Percentiles rank a stretch among this genome's conserved stretches.
phyloP scores from a whole-genome alignment of 257 asterid genomes.

The Capsicum baccatum region DNA sequence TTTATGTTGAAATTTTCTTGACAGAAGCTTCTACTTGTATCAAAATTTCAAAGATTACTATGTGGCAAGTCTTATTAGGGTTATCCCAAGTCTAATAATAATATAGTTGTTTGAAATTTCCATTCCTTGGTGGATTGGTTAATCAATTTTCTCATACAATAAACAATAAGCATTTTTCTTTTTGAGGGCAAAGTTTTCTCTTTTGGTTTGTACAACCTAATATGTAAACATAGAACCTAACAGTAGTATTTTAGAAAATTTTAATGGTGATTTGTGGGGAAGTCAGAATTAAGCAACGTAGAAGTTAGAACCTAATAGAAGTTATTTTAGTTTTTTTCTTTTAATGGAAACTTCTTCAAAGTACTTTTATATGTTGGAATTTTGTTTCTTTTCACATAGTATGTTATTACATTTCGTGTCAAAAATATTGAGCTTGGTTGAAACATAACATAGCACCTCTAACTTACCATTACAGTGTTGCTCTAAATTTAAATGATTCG shows the following conservation, averaged over 20 bases:
- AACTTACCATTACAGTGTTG: too few species aligned
- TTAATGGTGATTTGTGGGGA: background rate
- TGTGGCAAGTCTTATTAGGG: background rate
- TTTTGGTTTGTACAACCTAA: background rate
- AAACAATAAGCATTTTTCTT: background rate
- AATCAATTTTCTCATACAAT: background rate
- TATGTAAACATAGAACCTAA: conserved; percentile 6
- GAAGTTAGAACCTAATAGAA: background rate
- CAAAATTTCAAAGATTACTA: background rate
- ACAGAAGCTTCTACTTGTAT: conserved; percentile 38
- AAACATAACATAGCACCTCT: background rate
- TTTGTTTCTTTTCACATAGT: background rate
- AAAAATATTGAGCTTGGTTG: background rate
- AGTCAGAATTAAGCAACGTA: background rate
- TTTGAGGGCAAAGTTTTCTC: background rate
- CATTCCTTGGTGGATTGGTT: background rate
- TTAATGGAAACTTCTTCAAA: background rate
- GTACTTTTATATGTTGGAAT: too few species aligned
- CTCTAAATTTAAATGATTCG: too few species aligned
- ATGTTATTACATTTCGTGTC: too few species aligned
- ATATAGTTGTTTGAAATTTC: background rate
- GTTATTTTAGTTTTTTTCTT: background rate
- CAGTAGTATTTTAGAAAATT: background rate
- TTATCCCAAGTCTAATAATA: too few species aligned
- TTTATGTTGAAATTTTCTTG: conserved; percentile 32